phyloP scores from a whole-genome alignment of 352 stramenopile species.

The Blastocystis sp. region DNA sequence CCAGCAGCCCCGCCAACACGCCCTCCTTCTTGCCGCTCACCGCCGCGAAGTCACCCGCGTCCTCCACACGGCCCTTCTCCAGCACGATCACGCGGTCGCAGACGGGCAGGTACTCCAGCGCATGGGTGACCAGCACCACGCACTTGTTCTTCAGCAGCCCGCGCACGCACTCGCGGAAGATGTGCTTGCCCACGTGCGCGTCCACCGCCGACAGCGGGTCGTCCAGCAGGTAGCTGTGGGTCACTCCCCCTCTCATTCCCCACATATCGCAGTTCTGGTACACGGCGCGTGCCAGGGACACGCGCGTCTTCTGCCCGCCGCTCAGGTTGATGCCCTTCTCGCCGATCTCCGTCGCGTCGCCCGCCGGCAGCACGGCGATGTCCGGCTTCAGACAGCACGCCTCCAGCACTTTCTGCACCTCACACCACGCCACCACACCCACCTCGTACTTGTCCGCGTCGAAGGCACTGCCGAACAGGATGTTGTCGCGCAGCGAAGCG shows the following conservation, averaged over 20 bases:
- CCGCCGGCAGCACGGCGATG: conserved; percentile 82
- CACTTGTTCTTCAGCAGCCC: conserved; percentile 79
- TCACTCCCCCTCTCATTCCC: background rate
- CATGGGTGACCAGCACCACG: conserved; percentile 88
- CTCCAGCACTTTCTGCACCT: background rate
- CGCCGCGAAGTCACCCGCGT: conserved; percentile 79
- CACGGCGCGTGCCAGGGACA: conserved; percentile 83
- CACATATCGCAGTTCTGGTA: conserved; percentile 87
- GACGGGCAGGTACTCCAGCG: conserved; percentile 83
- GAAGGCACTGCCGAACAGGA: background rate
- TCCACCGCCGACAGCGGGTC: conserved; percentile 92
- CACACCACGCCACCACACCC: no score
- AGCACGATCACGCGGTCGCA: conserved; percentile 80
- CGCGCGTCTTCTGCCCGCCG: conserved; percentile 86
- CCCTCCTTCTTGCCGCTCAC: conserved; percentile 75
- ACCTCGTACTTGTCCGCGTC: conserved; percentile 77
- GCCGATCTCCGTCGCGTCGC: conserved; percentile 92
- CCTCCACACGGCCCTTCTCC: conserved; percentile 77
- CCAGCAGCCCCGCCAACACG: conserved; percentile 2
- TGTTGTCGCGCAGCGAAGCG: conserved; percentile 74
- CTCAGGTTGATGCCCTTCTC: conserved; percentile 95
- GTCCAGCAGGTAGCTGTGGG: conserved; percentile 84
- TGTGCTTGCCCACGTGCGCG: conserved; percentile 87
- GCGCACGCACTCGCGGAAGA: conserved; percentile 88
- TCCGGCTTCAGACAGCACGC: conserved; percentile 83